A percentile compares a stretch with the other conserved stretches of the same genome.
phyloP scores from a whole-genome alignment of 1,284 basidiomycete genomes.

The Irpex sp. region DNA sequence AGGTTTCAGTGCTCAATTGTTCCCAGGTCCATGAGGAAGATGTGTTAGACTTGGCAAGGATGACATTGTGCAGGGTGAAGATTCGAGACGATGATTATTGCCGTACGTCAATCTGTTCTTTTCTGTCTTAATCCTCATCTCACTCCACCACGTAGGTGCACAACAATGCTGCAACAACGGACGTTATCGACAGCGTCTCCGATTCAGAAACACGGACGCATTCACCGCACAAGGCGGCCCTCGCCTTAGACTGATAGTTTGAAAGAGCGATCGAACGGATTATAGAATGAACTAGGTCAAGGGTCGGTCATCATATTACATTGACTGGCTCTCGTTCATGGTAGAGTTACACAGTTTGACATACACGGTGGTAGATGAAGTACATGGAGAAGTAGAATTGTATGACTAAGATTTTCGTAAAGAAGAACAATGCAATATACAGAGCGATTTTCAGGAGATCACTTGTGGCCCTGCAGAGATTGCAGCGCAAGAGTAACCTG shows the following conservation, averaged over 20 bases:
- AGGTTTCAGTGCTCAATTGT: constrained; percentile 58
- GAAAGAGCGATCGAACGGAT: not conserved
- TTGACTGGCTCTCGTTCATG: too few species aligned
- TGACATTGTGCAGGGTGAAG: constrained; percentile 49
- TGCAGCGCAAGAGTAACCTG: not conserved
- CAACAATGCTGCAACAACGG: constrained; percentile 16
- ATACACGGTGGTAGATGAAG: not conserved
- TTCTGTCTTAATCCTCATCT: not conserved
- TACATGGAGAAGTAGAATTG: not conserved
- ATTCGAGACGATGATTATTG: constrained; percentile 48
- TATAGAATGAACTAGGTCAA: not conserved
- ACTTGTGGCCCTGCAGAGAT: not conserved
- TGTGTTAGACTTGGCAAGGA: constrained; percentile 45
- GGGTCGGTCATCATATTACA: too few species aligned
- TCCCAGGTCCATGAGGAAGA: constrained; percentile 53
- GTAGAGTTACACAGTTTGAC: not conserved
- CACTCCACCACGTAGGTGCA: not conserved
- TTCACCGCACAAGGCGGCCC: not conserved
- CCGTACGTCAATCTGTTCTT: constrained; percentile 35
- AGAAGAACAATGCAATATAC: not conserved
- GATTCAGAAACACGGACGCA: constrained; percentile 13
- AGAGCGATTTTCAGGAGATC: not conserved
- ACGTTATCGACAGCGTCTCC: constrained; percentile 17
- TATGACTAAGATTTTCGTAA: not conserved
- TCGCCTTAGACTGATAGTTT: not conserved